phyloP scores from a whole-genome alignment of 2,329 filamentous ascomycete species.

The Didymella pomorum region DNA sequence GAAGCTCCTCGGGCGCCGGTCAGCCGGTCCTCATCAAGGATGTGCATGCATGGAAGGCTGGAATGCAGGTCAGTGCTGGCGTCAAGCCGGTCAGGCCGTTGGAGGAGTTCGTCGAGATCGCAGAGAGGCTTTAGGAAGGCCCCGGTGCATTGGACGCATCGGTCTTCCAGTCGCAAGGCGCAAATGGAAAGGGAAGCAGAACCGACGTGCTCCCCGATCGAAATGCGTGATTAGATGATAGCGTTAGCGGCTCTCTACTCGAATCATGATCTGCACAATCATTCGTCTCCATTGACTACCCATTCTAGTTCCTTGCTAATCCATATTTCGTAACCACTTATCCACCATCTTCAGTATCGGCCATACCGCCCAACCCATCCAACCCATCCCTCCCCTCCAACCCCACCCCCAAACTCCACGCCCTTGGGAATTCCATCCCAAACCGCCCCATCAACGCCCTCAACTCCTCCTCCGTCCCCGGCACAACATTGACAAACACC shows the following conservation, averaged over 20 bases:
- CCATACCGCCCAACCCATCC: background rate
- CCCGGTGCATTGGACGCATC: background rate
- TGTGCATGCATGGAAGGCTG: constrained; percentile 80
- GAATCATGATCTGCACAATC: background rate
- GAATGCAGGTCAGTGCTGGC: constrained; percentile 75
- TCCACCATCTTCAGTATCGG: background rate
- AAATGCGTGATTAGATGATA: background rate
- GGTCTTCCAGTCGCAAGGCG: background rate
- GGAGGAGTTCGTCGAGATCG: constrained; percentile 80
- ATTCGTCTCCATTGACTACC: background rate
- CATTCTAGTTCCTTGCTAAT: background rate
- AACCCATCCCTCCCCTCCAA: background rate
- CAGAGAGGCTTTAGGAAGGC: constrained; percentile 29
- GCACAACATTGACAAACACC: constrained; percentile 51
- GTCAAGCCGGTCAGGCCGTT: constrained; percentile 77
- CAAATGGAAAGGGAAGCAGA: background rate
- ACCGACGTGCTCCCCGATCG: background rate
- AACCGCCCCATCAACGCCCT: constrained; percentile 41
- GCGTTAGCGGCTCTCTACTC: background rate
- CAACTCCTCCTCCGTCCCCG: constrained; percentile 44
- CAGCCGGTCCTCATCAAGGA: constrained; percentile 73
- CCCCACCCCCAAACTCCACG: constrained; percentile 35
- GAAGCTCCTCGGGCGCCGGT: constrained; percentile 36
- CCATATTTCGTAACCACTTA: background rate
- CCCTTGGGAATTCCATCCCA: constrained; percentile 41